Percentiles rank a stretch among this genome's conserved stretches.
Evolutionary conservation across 305 asterid genomes (phyloP).

Genomic region (Coffea humblotiana): DNA sequence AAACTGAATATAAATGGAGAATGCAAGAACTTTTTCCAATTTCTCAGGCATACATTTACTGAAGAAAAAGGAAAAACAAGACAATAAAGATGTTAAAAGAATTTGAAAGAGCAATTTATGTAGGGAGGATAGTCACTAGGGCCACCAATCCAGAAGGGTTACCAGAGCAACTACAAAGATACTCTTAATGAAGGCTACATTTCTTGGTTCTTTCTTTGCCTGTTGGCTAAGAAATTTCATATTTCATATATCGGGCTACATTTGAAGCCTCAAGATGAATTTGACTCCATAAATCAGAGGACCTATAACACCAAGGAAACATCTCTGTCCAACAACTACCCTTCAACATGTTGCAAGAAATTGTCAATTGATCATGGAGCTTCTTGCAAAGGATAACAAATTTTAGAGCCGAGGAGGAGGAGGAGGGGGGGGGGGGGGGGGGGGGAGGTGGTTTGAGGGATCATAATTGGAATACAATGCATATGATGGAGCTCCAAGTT

Average conservation of each 20-base stretch:
- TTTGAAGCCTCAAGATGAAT: neutral
- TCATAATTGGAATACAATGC: neutral
- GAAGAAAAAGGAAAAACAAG: neutral
- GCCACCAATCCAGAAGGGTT: neutral
- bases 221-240: no score
- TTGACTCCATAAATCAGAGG: neutral
- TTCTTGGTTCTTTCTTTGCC: no score
- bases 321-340: neutral
- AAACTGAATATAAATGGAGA: neutral
- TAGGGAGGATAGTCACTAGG: neutral
- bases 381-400: neutral
- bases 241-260: no score
- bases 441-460: no score
- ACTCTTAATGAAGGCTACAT: neutral
- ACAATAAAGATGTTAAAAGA: neutral
- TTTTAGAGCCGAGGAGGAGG: neutral
- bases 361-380: neutral
- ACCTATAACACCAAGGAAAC: neutral
- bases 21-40: neutral
- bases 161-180: neutral
- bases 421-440: no score
- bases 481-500: neutral
- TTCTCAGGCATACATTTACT: neutral
- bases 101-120: neutral
- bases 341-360: neutral